These are phyloP conservation scores for Podaxis carcinomalis DNA, from an alignment of 768 basidiomycete genomes.

Conservation along the genomic window DNA sequence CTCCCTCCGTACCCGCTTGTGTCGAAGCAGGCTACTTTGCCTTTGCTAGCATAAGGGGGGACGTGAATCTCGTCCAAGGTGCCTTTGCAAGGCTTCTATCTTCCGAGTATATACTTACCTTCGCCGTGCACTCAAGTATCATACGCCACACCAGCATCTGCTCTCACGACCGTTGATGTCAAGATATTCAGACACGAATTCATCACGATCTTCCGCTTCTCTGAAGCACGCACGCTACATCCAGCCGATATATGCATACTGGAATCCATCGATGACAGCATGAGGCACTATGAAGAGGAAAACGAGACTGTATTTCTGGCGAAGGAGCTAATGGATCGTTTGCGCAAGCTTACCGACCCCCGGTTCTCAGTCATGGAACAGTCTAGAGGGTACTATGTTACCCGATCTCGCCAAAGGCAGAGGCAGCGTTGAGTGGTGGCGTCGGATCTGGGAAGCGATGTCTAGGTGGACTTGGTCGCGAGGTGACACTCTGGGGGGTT, in stretches of 20 bases:
- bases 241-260: constrained; percentile 48
- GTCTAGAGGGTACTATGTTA: constrained; percentile 14
- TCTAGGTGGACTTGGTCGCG: not conserved
- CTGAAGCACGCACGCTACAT: constrained; percentile 40
- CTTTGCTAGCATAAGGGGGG: constrained; percentile 52
- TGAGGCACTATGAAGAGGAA: constrained; percentile 53
- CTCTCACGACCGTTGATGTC: constrained; percentile 43
- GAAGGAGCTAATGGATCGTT: constrained; percentile 41
- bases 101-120: constrained; percentile 3
- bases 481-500: not conserved
- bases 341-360: constrained; percentile 35
- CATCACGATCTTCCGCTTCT: constrained; percentile 58
- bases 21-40: constrained; percentile 41
- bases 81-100: constrained; percentile 27
- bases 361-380: constrained; percentile 18
- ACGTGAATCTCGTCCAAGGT: constrained; percentile 63
- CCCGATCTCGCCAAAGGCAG: constrained; percentile 14
- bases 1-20: constrained; percentile 25
- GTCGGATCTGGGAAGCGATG: not conserved
- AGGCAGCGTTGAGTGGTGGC: constrained; percentile 17
- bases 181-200: constrained; percentile 60
- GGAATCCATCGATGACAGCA: constrained; percentile 43
- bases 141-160: constrained; percentile 34
- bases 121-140: constrained; percentile 26
- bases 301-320: constrained; percentile 58